Evolutionary conservation across 352 stramenopile genomes (phyloP), one percentile per base, ranked within the genome.

Genomic region (Globisporangium splendens): DNA sequence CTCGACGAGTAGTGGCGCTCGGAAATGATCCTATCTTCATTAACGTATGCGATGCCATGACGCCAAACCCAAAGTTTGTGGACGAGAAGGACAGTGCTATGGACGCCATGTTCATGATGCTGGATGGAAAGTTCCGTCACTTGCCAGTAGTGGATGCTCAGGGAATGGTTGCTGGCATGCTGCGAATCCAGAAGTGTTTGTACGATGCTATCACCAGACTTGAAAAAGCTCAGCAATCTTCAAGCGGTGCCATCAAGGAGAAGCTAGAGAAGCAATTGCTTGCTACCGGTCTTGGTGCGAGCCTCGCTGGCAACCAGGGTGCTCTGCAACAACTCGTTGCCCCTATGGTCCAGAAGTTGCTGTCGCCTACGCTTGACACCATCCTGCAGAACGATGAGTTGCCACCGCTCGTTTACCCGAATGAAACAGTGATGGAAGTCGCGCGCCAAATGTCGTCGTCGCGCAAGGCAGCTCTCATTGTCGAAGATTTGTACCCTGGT

Each of bases 181-280:
- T 99, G 38, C 95, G 98, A 50, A 99, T 99, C 66, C 96, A 98
- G 39, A 99, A 99, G 69, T 99, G 97, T 62, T 67, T 99, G 59
- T 98, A 99, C 79, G 97, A 99, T 68, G 96, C 96, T 2, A 99
- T 99, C 65, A 93, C 81, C 17, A 96, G 97, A 46, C 82, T 99
- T 7, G 97, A 99, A 63, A 97, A 93, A 61, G 86, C 86, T 4
- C 81, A 86, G 66, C 75, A 90, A 35, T 77, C 78, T 8, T 90
- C 83, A 8, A 93, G 82, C 42, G 81, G 82, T 0, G 79, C 72
- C 22, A 71, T 93, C 10, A 82, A 79, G 8, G 75, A 89, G 48
- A 86, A 88, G 28, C 56, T 95, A 17, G 81, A 95, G 70, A 89
- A 84, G 58, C 82, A 93, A 60, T 52, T 93, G 14, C 67, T 91